Conservation (phyloP, 768 basidiomycete genomes). For the Termitomyces bulborhizus region DNA sequence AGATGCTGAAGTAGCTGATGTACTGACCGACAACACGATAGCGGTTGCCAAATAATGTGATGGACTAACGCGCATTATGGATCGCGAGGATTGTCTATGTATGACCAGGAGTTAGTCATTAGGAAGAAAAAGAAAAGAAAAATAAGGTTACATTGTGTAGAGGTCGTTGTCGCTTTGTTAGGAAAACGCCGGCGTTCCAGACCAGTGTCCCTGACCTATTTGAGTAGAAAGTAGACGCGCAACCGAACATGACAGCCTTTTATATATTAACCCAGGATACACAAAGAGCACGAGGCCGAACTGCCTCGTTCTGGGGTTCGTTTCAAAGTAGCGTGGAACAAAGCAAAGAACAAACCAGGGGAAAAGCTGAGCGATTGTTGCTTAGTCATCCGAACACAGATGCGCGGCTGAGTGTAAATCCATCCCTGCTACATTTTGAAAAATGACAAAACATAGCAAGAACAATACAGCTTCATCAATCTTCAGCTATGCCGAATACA, state of each 20-base stretch:
- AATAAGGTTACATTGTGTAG: background rate
- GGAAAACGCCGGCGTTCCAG: constrained; percentile 2
- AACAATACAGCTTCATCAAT: constrained; percentile 88
- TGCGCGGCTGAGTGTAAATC: background rate
- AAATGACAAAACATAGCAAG: constrained; percentile 86
- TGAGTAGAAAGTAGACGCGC: background rate
- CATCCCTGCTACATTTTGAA: background rate
- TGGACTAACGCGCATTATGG: constrained; percentile 8
- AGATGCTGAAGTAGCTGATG: constrained; percentile 1
- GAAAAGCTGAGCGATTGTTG: background rate
- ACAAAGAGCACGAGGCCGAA: background rate
- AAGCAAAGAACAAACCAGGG: background rate
- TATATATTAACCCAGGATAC: background rate
- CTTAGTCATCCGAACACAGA: constrained; percentile 1
- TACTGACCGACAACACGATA: constrained; percentile 4
- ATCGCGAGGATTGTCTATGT: background rate
- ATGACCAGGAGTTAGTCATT: background rate
- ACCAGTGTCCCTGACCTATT: background rate
- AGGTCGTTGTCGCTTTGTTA: background rate
- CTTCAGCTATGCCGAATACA: constrained; percentile 87
- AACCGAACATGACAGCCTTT: constrained; percentile 1
- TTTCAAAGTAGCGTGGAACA: background rate
- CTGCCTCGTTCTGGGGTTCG: constrained; percentile 6
- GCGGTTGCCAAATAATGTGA: constrained; percentile 8
- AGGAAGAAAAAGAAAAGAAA: too few species aligned